Evolutionary conservation across 1,139 yeast species (phyloP), one percentile per base, ranked within the genome.

Genomic region (Kodamaea alishanica): DNA sequence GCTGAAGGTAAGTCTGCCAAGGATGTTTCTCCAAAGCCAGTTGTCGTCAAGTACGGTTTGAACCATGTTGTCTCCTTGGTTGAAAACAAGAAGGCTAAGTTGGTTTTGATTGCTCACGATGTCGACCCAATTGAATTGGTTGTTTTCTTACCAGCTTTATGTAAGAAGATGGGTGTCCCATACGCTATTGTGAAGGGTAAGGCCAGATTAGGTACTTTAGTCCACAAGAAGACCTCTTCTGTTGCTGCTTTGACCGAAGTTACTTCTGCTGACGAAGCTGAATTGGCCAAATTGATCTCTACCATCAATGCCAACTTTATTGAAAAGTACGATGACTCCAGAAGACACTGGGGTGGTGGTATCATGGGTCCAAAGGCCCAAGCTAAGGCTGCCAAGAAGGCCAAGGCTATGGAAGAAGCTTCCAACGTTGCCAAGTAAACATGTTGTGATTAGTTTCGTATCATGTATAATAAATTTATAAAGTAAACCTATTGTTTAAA

Each of bases 261-360:
- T 61, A 77, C 74, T 64, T 73, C 95, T 52, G 96, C 87, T 70
- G 97, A 92, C 72, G 94, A 88, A 77, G 81, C 95, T 65, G 90
- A 88, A 65, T 82, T 90, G 61, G 87, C 97, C 56, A 85, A 88
- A 72, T 81, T 90, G 63, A 79, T 90, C 59, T 84, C 96, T 48
- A 84, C 97, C 66, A 80, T 92, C 70, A 82, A 87, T 73, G 83
- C 95, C 55, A 89, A 88, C 92, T 90, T 82, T 75, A 69, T 74
- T 59, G 95, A 86, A 65, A 87, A 88, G 75, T 87, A 83, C 84
- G 97, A 90, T 64, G 97, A 90, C 59, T 67, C 78, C 70, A 90
- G 95, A 81, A 88, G 87, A 77, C 95, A 88, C 84, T 90, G 98
- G 98, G 97, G 97, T 82, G 98, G 98, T 79, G 97, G 97, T 81